Conservation (phyloP, 768 basidiomycete species). For the Pisolithus sp. region DNA sequence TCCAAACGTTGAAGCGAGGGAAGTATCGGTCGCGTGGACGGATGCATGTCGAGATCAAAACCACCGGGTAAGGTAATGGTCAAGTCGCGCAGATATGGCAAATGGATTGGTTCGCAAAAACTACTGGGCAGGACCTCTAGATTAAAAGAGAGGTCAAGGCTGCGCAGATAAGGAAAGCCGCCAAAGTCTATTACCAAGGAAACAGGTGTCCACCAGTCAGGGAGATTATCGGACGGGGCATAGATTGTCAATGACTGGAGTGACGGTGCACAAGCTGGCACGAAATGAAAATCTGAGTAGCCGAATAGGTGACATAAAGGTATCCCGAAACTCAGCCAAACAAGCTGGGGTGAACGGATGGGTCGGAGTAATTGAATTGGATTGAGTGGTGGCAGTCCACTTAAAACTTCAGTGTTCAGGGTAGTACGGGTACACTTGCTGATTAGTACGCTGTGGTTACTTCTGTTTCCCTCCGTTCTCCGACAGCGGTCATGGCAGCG, state of each 20-base stretch:
- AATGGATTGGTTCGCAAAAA: slow-evolving; percentile 13
- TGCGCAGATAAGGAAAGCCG: slow-evolving; percentile 16
- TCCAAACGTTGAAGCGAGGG: slow-evolving; percentile 17
- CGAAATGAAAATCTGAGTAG: slow-evolving; percentile 15
- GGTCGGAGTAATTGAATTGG: slow-evolving; percentile 13
- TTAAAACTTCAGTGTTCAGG: slow-evolving; percentile 20
- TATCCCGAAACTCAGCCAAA: slow-evolving; percentile 16
- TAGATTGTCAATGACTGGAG: slow-evolving; percentile 17
- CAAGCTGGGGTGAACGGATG: slow-evolving; percentile 18
- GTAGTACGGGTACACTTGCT: not conserved
- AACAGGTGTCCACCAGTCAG: not conserved
- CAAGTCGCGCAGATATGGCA: slow-evolving; percentile 21
- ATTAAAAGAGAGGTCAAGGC: slow-evolving; percentile 17
- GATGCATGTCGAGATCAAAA: slow-evolving; percentile 7
- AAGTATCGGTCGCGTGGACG: slow-evolving; percentile 9
- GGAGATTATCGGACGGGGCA: slow-evolving; percentile 3
- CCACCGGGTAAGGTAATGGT: slow-evolving; percentile 14
- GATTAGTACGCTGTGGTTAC: too few species aligned
- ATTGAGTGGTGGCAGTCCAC: slow-evolving; percentile 12
- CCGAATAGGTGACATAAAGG: slow-evolving; percentile 13
- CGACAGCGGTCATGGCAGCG: too few species aligned
- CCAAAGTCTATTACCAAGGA: slow-evolving; percentile 8
- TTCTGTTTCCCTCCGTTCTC: too few species aligned
- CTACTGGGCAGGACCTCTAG: slow-evolving; percentile 20
- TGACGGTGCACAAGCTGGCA: slow-evolving; percentile 15